These are phyloP conservation scores for Boeremia exigua DNA, from an alignment of 2,329 filamentous ascomycete species.

Conservation along the genomic window DNA sequence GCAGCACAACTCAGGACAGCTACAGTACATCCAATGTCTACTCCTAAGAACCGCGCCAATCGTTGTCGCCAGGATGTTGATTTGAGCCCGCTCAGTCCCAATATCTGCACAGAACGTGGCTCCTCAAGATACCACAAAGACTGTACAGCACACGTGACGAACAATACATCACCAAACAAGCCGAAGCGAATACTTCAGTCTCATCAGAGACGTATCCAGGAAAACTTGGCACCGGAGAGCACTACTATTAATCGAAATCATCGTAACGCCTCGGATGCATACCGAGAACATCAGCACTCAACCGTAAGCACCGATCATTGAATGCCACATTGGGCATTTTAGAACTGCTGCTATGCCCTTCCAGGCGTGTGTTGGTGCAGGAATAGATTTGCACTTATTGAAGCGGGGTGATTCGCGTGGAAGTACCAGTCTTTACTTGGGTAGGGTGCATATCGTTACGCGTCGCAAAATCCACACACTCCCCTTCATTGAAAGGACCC, in stretches of 20 bases:
- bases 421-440: neutral
- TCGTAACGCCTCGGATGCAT: neutral
- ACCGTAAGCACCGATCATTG: neutral
- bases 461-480: neutral
- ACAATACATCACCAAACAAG: neutral
- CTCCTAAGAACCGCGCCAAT: neutral
- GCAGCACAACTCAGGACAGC: neutral
- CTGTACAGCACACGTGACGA: neutral
- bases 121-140: conserved; percentile 24
- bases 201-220: neutral
- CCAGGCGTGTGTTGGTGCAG: neutral
- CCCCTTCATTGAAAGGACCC: neutral
- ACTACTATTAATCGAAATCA: neutral
- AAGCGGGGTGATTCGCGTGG: neutral
- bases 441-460: neutral
- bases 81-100: conserved; percentile 35
- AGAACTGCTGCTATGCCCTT: neutral
- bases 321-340: neutral
- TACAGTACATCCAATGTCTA: neutral
- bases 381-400: neutral
- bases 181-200: neutral
- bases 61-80: conserved; percentile 2
- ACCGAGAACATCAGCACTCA: neutral
- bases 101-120: conserved; percentile 41
- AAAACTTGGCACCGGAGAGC: neutral